These are phyloP conservation scores for Coix lacrymajobi DNA, from an alignment of 176 grass and related monocot species.

Conservation along the genomic window DNA sequence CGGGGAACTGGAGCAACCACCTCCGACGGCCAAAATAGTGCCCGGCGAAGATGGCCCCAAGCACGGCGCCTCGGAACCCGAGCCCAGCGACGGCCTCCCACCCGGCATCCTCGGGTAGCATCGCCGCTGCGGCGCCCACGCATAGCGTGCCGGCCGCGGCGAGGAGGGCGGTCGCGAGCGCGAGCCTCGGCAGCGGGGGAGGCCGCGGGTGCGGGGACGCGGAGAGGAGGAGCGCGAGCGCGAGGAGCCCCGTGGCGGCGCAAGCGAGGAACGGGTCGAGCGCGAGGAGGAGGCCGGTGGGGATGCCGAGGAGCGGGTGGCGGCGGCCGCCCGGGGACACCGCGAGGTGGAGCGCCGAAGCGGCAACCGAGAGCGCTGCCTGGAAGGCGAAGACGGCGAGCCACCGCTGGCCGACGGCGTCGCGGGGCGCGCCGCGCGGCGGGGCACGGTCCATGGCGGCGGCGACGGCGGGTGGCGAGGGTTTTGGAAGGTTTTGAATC, in stretches of 20 bases:
- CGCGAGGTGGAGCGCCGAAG: conserved; percentile 28
- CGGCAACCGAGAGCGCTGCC: conserved; percentile 32
- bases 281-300: conserved; percentile 25
- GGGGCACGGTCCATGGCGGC: conserved; percentile 43
- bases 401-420: conserved; percentile 59
- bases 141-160: conserved; percentile 28
- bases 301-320: conserved; percentile 26
- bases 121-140: conserved; percentile 21
- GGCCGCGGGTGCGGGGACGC: conserved; percentile 41
- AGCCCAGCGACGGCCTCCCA: conserved; percentile 33
- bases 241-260: conserved; percentile 47
- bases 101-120: conserved; percentile 27
- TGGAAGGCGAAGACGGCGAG: conserved; percentile 40
- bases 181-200: conserved; percentile 18
- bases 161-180: conserved; percentile 34
- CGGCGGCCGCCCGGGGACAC: conserved; percentile 27
- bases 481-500: conserved; percentile 49
- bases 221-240: conserved; percentile 54
- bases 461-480: conserved; percentile 1
- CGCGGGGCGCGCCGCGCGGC: conserved; percentile 30
- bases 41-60: conserved; percentile 38
- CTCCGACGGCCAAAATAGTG: conserved; percentile 42
- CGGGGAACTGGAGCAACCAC: conserved; percentile 54
- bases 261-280: conserved; percentile 48
- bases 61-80: conserved; percentile 43